Conservation (phyloP, 176 grass and related monocot genomes). For the Carex myosuroides region DNA sequence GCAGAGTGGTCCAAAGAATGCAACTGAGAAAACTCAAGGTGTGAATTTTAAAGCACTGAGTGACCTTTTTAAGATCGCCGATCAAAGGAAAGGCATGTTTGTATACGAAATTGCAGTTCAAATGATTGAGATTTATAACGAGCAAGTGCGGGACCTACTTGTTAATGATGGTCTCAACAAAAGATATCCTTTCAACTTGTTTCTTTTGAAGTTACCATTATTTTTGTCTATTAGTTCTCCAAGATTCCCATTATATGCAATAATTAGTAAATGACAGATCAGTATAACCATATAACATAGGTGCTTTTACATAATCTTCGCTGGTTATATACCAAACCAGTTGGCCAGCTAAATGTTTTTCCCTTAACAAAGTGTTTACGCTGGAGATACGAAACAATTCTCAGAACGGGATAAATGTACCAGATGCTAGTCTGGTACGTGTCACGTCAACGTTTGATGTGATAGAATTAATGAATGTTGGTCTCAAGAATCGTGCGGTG, state of each 20-base stretch:
- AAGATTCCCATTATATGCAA: neutral
- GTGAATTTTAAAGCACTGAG: slow-evolving; percentile 90
- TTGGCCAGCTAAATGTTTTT: slow-evolving; percentile 9
- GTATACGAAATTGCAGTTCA: slow-evolving; percentile 90
- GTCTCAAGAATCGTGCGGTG: slow-evolving; percentile 80
- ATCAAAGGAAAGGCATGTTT: slow-evolving; percentile 79
- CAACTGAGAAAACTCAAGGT: slow-evolving; percentile 79
- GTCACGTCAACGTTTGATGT: slow-evolving; percentile 75
- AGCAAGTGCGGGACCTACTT: slow-evolving; percentile 98
- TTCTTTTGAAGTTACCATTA: slow-evolving; percentile 19
- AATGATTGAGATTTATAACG: slow-evolving; percentile 99
- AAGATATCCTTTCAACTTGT: slow-evolving; percentile 76
- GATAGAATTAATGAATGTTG: slow-evolving; percentile 89
- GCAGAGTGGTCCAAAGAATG: slow-evolving; percentile 90
- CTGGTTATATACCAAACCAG: neutral
- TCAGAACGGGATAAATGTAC: slow-evolving; percentile 94
- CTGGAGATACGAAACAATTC: slow-evolving; percentile 93
- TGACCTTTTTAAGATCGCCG: slow-evolving; percentile 86
- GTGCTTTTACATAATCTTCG: neutral
- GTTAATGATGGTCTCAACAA: slow-evolving; percentile 75
- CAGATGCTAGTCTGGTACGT: slow-evolving; percentile 75
- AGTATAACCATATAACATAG: neutral
- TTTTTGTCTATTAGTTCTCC: slow-evolving; percentile 8
- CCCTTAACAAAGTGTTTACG: slow-evolving; percentile 68
- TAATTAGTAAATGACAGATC: neutral